A percentile compares a stretch with the other conserved stretches of the same genome.
Conservation (phyloP, 345 rosid species). For the Gossypium bickii region DNA sequence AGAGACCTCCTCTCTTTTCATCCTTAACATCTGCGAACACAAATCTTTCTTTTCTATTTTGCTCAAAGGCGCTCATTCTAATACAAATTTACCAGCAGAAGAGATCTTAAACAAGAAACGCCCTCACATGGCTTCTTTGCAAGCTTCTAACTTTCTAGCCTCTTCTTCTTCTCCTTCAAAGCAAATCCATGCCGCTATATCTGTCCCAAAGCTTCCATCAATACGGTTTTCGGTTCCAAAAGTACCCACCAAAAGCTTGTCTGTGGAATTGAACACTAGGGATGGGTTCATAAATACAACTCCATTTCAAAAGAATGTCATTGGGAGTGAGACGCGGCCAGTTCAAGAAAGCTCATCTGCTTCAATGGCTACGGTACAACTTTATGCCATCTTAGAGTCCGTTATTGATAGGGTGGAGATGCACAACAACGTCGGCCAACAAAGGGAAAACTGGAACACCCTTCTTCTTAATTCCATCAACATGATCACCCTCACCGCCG, state of each 20-base stretch:
- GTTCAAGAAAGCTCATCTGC: background rate
- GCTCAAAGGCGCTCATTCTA: background rate
- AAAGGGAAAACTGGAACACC: slow-evolving; percentile 46
- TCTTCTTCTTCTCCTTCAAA: slow-evolving; percentile 27
- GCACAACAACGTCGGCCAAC: slow-evolving; percentile 47
- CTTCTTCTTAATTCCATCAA: slow-evolving; percentile 47
- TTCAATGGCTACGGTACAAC: slow-evolving; percentile 11
- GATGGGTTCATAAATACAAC: slow-evolving; percentile 4
- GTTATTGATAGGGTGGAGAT: slow-evolving; percentile 49
- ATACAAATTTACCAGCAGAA: background rate
- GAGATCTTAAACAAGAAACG: background rate
- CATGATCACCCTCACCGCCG: slow-evolving; percentile 43
- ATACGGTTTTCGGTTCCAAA: slow-evolving; percentile 19
- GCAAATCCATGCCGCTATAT: slow-evolving; percentile 34
- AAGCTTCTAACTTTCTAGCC: slow-evolving; percentile 31
- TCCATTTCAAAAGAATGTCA: slow-evolving; percentile 7
- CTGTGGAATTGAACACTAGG: slow-evolving; percentile 1
- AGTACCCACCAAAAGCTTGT: background rate
- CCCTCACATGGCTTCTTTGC: slow-evolving; percentile 29
- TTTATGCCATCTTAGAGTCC: slow-evolving; percentile 37
- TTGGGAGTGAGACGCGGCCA: background rate
- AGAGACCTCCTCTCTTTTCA: background rate
- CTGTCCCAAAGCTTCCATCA: slow-evolving; percentile 41
- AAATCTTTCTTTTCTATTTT: background rate
- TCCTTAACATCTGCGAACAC: background rate